Conservation (phyloP, 768 basidiomycete species). For the Leccinum boreale region DNA sequence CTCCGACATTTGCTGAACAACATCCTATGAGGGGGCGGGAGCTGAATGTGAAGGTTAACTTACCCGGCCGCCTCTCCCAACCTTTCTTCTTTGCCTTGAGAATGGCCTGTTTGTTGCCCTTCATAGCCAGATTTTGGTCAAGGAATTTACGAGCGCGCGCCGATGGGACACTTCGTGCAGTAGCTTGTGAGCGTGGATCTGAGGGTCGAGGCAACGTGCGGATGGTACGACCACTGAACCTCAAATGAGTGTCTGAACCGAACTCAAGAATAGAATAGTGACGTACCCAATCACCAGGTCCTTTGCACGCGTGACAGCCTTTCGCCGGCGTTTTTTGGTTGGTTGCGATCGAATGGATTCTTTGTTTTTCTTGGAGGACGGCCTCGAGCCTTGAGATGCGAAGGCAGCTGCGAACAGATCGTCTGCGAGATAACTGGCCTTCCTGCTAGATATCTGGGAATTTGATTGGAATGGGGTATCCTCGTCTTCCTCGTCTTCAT, state of each 20-base stretch:
- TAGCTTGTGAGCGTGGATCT: slow-evolving; percentile 30
- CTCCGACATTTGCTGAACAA: slow-evolving; percentile 50
- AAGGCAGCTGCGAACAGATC: slow-evolving; percentile 62
- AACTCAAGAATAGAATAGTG: neutral
- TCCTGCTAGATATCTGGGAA: slow-evolving; percentile 23
- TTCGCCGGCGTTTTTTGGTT: slow-evolving; percentile 30
- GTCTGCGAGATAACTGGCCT: slow-evolving; percentile 58
- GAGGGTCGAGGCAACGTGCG: slow-evolving; percentile 41
- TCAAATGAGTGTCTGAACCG: slow-evolving; percentile 1
- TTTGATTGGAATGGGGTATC: neutral
- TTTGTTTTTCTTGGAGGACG: slow-evolving; percentile 12
- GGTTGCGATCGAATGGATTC: slow-evolving; percentile 25
- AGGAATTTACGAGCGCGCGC: slow-evolving; percentile 50
- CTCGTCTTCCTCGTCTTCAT: slow-evolving; percentile 15
- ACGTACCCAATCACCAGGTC: slow-evolving; percentile 55
- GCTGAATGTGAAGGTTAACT: slow-evolving; percentile 12
- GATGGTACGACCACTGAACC: slow-evolving; percentile 50
- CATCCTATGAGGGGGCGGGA: neutral
- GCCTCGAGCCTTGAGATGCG: slow-evolving; percentile 29
- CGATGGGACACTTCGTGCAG: slow-evolving; percentile 46
- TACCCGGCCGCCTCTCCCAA: slow-evolving; percentile 63
- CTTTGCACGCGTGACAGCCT: slow-evolving; percentile 36
- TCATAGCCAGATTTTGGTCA: slow-evolving; percentile 48
- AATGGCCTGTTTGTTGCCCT: slow-evolving; percentile 27
- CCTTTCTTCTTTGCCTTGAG: slow-evolving; percentile 38